phyloP scores from a whole-genome alignment of 75 land plant species.

The Picea glauca region DNA sequence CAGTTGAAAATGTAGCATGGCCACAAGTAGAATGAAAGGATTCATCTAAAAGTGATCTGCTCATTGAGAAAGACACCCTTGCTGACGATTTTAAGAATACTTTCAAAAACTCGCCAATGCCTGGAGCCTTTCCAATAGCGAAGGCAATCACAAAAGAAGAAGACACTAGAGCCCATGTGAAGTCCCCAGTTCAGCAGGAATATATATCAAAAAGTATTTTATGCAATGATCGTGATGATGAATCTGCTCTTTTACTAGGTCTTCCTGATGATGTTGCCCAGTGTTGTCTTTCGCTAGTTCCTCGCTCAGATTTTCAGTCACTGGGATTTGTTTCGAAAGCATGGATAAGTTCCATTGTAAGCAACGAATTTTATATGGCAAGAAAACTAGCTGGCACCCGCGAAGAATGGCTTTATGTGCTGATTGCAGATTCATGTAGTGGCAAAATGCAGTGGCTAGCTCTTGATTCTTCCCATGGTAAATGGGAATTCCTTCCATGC shows the following conservation, averaged over 20 bases:
- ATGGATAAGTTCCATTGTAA: slow-evolving; percentile 60
- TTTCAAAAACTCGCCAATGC: no score
- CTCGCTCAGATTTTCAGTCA: slow-evolving; percentile 46
- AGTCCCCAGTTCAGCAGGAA: no score
- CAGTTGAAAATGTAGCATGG: no score
- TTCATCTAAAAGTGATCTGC: no score
- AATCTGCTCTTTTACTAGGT: slow-evolving; percentile 56
- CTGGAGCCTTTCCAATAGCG: no score
- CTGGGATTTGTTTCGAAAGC: slow-evolving; percentile 64
- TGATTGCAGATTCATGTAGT: slow-evolving; percentile 40
- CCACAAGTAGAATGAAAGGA: no score
- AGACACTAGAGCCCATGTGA: no score
- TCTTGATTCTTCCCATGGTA: slow-evolving; percentile 56
- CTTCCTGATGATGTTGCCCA: slow-evolving; percentile 86
- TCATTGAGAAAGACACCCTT: no score
- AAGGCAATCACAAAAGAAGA: no score
- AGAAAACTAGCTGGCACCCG: slow-evolving; percentile 43
- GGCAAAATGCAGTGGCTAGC: slow-evolving; percentile 13
- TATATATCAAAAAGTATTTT: no score
- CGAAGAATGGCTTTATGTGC: slow-evolving; percentile 71
- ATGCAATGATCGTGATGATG: neutral
- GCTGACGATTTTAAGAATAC: no score
- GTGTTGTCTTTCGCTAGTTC: slow-evolving; percentile 67
- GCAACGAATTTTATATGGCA: slow-evolving; percentile 53
- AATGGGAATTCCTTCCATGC: slow-evolving; percentile 45